Conservation (phyloP, 1,284 basidiomycete genomes). For the Pseudozyma hubeiensis region DNA sequence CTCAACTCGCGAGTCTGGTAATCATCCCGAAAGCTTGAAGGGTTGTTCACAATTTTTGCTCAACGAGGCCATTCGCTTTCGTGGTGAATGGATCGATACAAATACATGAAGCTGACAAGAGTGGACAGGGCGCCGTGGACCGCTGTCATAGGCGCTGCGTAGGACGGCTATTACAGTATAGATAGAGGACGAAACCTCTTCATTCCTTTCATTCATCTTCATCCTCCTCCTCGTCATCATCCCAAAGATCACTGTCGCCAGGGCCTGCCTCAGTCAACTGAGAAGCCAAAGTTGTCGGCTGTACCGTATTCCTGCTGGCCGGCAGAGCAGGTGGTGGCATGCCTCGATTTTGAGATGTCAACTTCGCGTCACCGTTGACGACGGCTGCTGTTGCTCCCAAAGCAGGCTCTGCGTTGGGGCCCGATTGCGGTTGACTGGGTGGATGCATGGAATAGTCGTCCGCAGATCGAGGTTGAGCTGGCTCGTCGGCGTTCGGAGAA, state of each 20-base stretch:
- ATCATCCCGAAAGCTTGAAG: too few relatives aligned
- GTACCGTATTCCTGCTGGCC: constrained; percentile 17
- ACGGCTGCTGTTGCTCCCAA: background rate
- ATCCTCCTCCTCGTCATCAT: constrained; percentile 35
- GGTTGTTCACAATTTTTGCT: too few relatives aligned
- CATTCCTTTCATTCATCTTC: constrained; percentile 1
- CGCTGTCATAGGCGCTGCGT: background rate
- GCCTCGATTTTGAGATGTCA: constrained; percentile 13
- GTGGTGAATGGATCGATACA: background rate
- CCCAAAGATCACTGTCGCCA: constrained; percentile 52
- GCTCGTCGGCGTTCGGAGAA: constrained; percentile 24
- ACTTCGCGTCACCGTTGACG: background rate
- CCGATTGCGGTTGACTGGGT: constrained; percentile 49
- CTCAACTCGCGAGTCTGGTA: too few relatives aligned
- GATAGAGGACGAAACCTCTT: background rate
- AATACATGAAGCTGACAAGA: constrained; percentile 2
- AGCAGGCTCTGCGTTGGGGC: constrained; percentile 14
- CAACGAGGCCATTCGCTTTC: background rate
- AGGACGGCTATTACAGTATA: too few relatives aligned
- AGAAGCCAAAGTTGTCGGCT: constrained; percentile 1
- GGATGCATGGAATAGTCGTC: constrained; percentile 30
- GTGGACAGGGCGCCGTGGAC: too few relatives aligned
- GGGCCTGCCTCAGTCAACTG: constrained; percentile 7
- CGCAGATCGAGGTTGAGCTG: constrained; percentile 40
- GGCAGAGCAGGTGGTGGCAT: constrained; percentile 45